These are phyloP conservation scores for Parachaetomium inaequale DNA, from an alignment of 495 filamentous ascomycete genomes.

Conservation along the genomic window DNA sequence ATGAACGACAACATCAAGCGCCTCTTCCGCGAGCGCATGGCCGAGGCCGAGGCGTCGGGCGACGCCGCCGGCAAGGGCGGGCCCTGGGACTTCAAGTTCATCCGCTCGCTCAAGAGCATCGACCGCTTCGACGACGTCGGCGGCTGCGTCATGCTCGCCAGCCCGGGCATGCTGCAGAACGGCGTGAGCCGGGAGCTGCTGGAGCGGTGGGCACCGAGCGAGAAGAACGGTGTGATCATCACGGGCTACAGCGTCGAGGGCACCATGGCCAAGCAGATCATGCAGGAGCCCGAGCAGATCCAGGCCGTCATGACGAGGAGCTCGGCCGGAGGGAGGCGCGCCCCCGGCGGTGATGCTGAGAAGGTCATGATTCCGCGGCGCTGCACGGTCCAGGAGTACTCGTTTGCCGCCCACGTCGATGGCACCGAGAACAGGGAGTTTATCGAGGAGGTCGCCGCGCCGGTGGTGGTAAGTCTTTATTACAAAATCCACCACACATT, in stretches of 20 bases:
- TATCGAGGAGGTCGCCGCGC: constrained; percentile 85
- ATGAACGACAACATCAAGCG: constrained; percentile 99
- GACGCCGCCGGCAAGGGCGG: constrained; percentile 70
- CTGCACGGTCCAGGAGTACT: constrained; percentile 87
- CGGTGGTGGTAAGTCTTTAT: constrained; percentile 72
- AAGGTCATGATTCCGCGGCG: constrained; percentile 89
- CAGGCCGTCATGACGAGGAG: constrained; percentile 82
- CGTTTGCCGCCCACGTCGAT: constrained; percentile 95
- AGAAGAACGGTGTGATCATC: constrained; percentile 93
- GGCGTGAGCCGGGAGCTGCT: constrained; percentile 88
- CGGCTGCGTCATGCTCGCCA: constrained; percentile 93
- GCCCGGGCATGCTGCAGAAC: constrained; percentile 95
- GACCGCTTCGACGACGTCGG: constrained; percentile 96
- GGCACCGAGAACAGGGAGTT: constrained; percentile 93
- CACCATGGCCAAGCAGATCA: constrained; percentile 93
- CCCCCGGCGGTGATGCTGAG: constrained; percentile 58
- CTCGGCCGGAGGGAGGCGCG: constrained; percentile 50
- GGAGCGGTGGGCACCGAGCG: constrained; percentile 92
- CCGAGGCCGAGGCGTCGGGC: constrained; percentile 73
- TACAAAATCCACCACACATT: not conserved
- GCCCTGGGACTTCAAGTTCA: constrained; percentile 93
- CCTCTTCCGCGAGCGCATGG: constrained; percentile 79
- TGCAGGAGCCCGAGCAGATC: constrained; percentile 90
- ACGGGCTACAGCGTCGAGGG: constrained; percentile 98
- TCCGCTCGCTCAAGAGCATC: constrained; percentile 83